Percentiles rank a stretch among this genome's conserved stretches.
phyloP scores from a whole-genome alignment of 2,329 filamentous ascomycete genomes.

The Aspergillus tubingensis region DNA sequence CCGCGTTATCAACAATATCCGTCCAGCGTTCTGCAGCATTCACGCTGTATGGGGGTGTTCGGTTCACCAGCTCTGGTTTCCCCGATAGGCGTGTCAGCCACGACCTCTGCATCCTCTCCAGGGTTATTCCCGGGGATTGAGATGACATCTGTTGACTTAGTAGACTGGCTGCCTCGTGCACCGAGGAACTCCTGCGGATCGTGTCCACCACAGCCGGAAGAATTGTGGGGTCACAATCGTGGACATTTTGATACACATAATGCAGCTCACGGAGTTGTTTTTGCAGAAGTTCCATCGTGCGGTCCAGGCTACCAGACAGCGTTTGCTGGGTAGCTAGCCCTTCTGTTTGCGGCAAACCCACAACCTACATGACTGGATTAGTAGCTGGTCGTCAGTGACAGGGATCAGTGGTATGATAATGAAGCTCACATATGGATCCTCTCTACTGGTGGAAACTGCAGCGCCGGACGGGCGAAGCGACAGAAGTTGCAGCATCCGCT shows the following conservation, averaged over 20 bases:
- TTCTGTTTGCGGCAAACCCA: not conserved
- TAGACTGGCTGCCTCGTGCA: not conserved
- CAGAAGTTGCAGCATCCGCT: conserved; percentile 4
- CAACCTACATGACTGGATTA: not conserved
- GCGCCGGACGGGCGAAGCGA: not conserved
- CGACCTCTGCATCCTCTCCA: conserved; percentile 1
- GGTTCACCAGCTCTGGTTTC: conserved; percentile 1
- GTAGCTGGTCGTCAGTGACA: not conserved
- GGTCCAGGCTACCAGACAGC: not conserved
- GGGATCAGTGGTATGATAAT: not conserved
- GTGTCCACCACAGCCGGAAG: not conserved
- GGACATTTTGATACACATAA: not conserved
- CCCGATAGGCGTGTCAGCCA: conserved; percentile 5
- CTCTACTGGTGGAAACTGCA: not conserved
- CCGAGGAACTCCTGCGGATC: conserved; percentile 3
- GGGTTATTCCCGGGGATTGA: not conserved
- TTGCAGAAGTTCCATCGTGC: not conserved
- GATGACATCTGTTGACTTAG: not conserved
- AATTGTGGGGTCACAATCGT: not conserved
- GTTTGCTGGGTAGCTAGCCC: not conserved
- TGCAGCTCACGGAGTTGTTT: not conserved
- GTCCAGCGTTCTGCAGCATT: conserved; percentile 1
- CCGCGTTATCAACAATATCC: not conserved
- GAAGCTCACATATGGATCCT: not conserved
- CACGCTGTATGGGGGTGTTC: not conserved